Conservation (phyloP, 441 rosid species). For the Pelargonium fulgidum region DNA sequence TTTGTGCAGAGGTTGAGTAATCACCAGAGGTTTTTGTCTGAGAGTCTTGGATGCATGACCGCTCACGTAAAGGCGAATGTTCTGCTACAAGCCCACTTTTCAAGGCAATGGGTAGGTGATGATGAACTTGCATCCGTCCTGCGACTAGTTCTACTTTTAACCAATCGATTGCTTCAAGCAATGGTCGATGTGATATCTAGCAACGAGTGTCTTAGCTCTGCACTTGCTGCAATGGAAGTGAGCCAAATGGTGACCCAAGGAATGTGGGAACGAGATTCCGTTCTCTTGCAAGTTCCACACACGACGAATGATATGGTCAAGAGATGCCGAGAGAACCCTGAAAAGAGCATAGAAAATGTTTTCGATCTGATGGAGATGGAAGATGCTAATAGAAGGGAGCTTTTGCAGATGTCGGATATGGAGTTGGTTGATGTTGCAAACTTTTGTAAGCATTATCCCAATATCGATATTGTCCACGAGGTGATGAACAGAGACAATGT, state of each 20-base stretch:
- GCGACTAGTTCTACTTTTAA: conserved; percentile 71
- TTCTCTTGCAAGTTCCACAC: conserved; percentile 93
- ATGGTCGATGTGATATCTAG: conserved; percentile 90
- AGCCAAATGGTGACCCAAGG: conserved; percentile 98
- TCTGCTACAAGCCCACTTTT: conserved; percentile 87
- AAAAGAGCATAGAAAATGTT: conserved; percentile 66
- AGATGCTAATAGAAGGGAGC: conserved; percentile 70
- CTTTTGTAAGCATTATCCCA: conserved; percentile 84
- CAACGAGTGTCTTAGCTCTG: conserved; percentile 86
- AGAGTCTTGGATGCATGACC: conserved; percentile 51
- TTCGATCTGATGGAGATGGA: conserved; percentile 95
- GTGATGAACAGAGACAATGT: conserved; percentile 47
- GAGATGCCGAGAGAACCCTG: conserved; percentile 47
- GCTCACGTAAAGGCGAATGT: conserved; percentile 90
- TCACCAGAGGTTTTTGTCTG: conserved; percentile 92
- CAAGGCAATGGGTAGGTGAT: conserved; percentile 67
- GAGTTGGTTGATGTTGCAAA: conserved; percentile 72
- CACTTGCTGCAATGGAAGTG: conserved; percentile 89
- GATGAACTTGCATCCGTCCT: conserved; percentile 71
- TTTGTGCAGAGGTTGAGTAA: conserved; percentile 59
- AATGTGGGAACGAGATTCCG: conserved; percentile 94
- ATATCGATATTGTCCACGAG: conserved; percentile 66
- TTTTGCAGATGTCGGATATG: conserved; percentile 58
- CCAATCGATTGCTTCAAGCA: conserved; percentile 76
- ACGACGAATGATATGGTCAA: conserved; percentile 74